These are phyloP conservation scores for Mycena albidolilacea DNA, from an alignment of 768 basidiomycete species.

Conservation along the genomic window DNA sequence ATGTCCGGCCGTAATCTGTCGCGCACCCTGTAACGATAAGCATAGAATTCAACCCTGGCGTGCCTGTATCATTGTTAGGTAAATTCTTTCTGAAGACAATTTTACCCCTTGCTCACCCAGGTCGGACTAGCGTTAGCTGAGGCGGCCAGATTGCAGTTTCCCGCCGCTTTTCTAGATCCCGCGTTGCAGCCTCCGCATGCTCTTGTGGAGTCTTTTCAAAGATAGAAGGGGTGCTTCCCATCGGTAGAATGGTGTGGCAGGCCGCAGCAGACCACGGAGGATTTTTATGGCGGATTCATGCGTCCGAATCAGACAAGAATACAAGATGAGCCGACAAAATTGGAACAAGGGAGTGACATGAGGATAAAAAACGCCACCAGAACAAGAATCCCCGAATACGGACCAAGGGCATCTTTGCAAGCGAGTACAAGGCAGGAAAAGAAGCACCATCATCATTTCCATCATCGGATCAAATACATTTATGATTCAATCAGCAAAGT, in stretches of 20 bases:
- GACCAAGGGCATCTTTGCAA: neutral
- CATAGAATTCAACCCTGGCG: slow-evolving; percentile 29
- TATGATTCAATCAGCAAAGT: too few relatives aligned
- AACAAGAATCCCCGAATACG: neutral
- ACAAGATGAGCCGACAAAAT: neutral
- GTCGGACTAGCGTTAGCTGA: neutral
- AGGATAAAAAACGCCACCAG: neutral
- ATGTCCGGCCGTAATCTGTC: slow-evolving; percentile 35
- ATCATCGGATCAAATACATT: too few relatives aligned
- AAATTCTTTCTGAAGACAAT: neutral
- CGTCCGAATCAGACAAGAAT: neutral
- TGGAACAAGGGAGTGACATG: neutral
- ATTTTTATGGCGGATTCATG: neutral
- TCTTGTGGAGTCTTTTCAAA: slow-evolving; percentile 33
- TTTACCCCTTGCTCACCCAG: slow-evolving; percentile 17
- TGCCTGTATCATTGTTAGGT: neutral
- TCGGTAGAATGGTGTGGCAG: neutral
- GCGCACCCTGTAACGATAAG: slow-evolving; percentile 26
- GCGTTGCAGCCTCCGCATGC: slow-evolving; percentile 20
- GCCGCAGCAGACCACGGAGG: neutral
- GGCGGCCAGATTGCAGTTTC: slow-evolving; percentile 31
- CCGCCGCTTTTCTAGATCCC: slow-evolving; percentile 26
- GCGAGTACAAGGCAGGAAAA: neutral
- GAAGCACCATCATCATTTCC: neutral
- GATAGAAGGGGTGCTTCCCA: slow-evolving; percentile 26